Evolutionary conservation across 345 rosid genomes (phyloP), one percentile per base, ranked within the genome.

Genomic region (Noccaea caerulescens): DNA sequence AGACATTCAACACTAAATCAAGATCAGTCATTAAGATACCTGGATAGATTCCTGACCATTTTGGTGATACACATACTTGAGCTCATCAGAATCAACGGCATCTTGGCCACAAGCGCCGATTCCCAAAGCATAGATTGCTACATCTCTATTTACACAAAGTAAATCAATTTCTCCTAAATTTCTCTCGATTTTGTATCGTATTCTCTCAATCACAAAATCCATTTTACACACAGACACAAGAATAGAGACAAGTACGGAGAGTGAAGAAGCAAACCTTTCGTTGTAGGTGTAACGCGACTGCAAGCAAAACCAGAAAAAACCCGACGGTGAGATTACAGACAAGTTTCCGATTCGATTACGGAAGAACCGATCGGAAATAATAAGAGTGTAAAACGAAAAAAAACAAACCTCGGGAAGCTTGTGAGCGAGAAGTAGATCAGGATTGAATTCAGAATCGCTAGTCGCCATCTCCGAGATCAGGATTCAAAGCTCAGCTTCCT

Each of bases 121-220:
- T 54, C 98, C 97, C 79, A 93, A 80, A 45, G 93, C 91, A 79
- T 93, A 93, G 45, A 91, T 27, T 14, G 81, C 94, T 20, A 72
- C 91, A 65, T 93, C 98, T 75, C 96, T 93, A 80, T 43, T 53
- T 42, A 50, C 60, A 67, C 57, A 58, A 20, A 37, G 2, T 11
- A 18, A 46, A 55, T 14, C 0, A 23, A 5, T 37, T 53, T 6
- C 7, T 2, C 18, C 18, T 16, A 16, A 16, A 16, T 16, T 16
- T 16, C 18, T 16, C 18, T 16, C 18, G 18, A 16, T 16, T 16
- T 16, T 16, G 18, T 16, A 16, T 16, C 18, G 18, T 16, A 16
- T 16, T 16, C 18, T 16, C 18, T 16, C 18, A 16, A 16, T 16
- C 18, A 16, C 18, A 16, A 16, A 16, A 16, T 16, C 18, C 18